These are phyloP conservation scores for Candida argentea DNA, from an alignment of 805 yeast species.

Conservation along the genomic window DNA sequence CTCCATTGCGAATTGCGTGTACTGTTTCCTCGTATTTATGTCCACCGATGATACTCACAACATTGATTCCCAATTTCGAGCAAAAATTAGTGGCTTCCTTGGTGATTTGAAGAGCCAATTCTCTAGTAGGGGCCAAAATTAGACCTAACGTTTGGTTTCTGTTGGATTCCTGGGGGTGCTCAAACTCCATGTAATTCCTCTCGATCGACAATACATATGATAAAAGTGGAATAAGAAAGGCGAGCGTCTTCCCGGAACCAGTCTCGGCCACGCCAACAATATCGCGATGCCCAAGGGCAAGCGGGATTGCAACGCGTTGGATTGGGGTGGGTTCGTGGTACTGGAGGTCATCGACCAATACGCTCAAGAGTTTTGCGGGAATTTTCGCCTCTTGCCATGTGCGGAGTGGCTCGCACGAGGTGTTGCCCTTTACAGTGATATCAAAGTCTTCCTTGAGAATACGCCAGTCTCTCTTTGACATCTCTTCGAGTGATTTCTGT, in stretches of 20 bases:
- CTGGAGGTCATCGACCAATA: slow-evolving; percentile 27
- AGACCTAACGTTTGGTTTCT: slow-evolving; percentile 65
- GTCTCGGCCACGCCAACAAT: slow-evolving; percentile 90
- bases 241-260: slow-evolving; percentile 91
- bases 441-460: slow-evolving; percentile 69
- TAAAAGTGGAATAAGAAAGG: slow-evolving; percentile 67
- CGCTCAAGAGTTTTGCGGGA: slow-evolving; percentile 21
- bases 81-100: slow-evolving; percentile 50
- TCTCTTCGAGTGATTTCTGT: slow-evolving; percentile 47
- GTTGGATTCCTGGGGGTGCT: slow-evolving; percentile 36
- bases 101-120: slow-evolving; percentile 81
- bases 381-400: slow-evolving; percentile 60
- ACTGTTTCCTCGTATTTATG: slow-evolving; percentile 72
- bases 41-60: slow-evolving; percentile 79
- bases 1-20: slow-evolving; percentile 47
- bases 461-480: slow-evolving; percentile 87
- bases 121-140: slow-evolving; percentile 87
- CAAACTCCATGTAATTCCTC: slow-evolving; percentile 20
- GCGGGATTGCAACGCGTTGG: slow-evolving; percentile 81
- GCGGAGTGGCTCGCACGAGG: slow-evolving; percentile 51
- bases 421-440: slow-evolving; percentile 43
- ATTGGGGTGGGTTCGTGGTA: slow-evolving; percentile 77
- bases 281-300: slow-evolving; percentile 50
- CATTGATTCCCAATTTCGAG: slow-evolving; percentile 27
- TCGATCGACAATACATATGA: slow-evolving; percentile 35